Evolutionary conservation across 2,329 filamentous ascomycete species (phyloP), one percentile per base, ranked within the genome.

Genomic region (Ophiostoma angusticollis): DNA sequence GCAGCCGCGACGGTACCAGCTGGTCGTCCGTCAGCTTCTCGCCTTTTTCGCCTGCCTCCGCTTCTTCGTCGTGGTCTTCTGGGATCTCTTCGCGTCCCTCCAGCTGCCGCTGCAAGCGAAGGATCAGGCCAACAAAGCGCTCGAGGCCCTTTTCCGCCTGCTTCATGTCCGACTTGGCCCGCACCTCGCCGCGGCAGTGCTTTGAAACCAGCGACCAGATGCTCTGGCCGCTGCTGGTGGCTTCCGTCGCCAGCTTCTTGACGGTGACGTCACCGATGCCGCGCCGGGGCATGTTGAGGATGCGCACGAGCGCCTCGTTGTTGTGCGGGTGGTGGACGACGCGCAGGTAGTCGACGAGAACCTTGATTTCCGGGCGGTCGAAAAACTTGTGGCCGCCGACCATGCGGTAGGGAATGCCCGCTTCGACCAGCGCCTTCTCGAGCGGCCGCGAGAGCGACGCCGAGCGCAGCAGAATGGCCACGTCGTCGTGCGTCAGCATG

Each of bases 371-470:
- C 3, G 76, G 72, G 37, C 91, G 77, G 49, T 98, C 91, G 52
- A 93, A 96, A 56, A 98, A 98, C 42, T 84, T 82, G 45, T 77
- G 74, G 2, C 91, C 89, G 27, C 81, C 89, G 37, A 96, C 79
- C 87, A 96, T 95, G 35, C 78, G 78, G 58, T 96, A 98, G 1
- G 86, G 72, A 29, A 96, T 76, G 1, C 86, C 85, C 9, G 76
- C 74, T 51, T 80, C 84, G 12, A 81, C 84, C 29, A 96, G 65
- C 3, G 80, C 80, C 17, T 78, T 72, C 59, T 98, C 89, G 28
- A 96, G 80, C n/a, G 84, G 75, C 17, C 87, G 70, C 0, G 89
- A 95, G 7, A 95, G 65, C 1, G 77, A 68, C 1, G 86, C 83
- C 2, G 86, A 91, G 17, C 89, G 74, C n/a, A 98, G 67, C 12